These are phyloP conservation scores for Fusarium marasasianum DNA, from an alignment of 2,329 filamentous ascomycete genomes.

Conservation along the genomic window DNA sequence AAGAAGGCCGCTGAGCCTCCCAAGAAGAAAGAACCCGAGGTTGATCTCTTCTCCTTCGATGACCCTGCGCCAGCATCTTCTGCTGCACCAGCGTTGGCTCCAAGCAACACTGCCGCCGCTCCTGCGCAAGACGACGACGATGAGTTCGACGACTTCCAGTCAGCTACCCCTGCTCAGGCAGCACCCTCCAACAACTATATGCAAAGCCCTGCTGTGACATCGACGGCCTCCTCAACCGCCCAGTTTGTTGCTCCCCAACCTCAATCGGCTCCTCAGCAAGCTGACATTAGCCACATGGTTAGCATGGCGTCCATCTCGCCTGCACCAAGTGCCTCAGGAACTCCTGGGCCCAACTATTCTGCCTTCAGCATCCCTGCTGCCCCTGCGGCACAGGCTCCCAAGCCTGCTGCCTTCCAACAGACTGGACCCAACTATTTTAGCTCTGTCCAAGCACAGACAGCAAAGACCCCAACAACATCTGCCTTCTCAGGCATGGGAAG, in stretches of 20 bases:
- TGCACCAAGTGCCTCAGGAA: conserved; percentile 64
- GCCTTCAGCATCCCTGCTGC: conserved; percentile 59
- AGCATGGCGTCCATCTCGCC: conserved; percentile 85
- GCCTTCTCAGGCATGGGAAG: conserved; percentile 40
- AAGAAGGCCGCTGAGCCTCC: conserved; percentile 67
- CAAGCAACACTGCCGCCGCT: conserved; percentile 33
- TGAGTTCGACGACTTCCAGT: conserved; percentile 98
- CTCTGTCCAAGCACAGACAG: conserved; percentile 67
- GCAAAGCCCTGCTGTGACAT: conserved; percentile 59
- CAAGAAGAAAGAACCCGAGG: conserved; percentile 88
- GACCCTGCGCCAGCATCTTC: conserved; percentile 68
- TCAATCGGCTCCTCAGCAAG: conserved; percentile 82
- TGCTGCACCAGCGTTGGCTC: conserved; percentile 54
- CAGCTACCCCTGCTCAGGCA: conserved; percentile 72
- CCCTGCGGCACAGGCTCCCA: conserved; percentile 57
- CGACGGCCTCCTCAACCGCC: conserved; percentile 63
- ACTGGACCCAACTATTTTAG: conserved; percentile 92
- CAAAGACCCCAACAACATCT: conserved; percentile 45
- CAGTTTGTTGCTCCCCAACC: conserved; percentile 87
- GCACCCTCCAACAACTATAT: conserved; percentile 49
- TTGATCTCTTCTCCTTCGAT: conserved; percentile 93
- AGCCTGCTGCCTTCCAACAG: conserved; percentile 74
- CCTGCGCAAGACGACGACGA: conserved; percentile 69
- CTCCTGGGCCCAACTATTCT: conserved; percentile 70
- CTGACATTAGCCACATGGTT: conserved; percentile 82